Evolutionary conservation across 495 filamentous ascomycete genomes (phyloP), one percentile per base, ranked within the genome.

Genomic region (Friedmanniomyces simplex): DNA sequence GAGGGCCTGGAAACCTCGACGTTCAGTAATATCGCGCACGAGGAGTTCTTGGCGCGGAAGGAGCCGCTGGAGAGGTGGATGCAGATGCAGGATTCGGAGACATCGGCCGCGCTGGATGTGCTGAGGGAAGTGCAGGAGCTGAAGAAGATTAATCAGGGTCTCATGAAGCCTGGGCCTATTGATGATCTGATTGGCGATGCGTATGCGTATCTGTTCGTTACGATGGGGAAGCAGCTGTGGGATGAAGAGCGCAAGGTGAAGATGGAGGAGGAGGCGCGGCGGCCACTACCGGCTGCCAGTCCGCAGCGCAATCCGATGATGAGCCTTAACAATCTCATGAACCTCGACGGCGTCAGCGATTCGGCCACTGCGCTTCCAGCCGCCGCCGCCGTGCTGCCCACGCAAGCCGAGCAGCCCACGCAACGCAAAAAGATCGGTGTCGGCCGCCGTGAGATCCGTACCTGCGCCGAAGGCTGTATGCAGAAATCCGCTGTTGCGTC

Each of bases 121-220:
- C 75, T 99, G 36, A 82, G 88, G 51, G 94, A 99, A 54, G 82
- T 82, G 6, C 75, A 87, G 48, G 91, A 97, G 65, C 72, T 97
- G n/a, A 95, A 95, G 66, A 91, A 88, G 62, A 77, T 91, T 41
- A 96, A 96, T 68, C 81, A 81, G 47, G 83, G 82, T 52, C 77
- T 93, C 10, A 91, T 91, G 82, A 95, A 91, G 66, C 80, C 84
- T 5, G 79, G 82, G 1, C 76, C 85, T 32, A 87, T 96, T 43
- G 94, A 97, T 66, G 93, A 97, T 66, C 76, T 97, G 28, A 84
- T 96, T 52, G 83, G 81, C 14, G 93, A 99, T 67, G 78, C 86
- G 30, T 99, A 93, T 68, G 83, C 87, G 2, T 74, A 79, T n/a
- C 73, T 97, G 8, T 96, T 91, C 69, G 72, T 77, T 41, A 69